Evolutionary conservation across 2,329 filamentous ascomycete species (phyloP).

Genomic region (Fusarium palustre): DNA sequence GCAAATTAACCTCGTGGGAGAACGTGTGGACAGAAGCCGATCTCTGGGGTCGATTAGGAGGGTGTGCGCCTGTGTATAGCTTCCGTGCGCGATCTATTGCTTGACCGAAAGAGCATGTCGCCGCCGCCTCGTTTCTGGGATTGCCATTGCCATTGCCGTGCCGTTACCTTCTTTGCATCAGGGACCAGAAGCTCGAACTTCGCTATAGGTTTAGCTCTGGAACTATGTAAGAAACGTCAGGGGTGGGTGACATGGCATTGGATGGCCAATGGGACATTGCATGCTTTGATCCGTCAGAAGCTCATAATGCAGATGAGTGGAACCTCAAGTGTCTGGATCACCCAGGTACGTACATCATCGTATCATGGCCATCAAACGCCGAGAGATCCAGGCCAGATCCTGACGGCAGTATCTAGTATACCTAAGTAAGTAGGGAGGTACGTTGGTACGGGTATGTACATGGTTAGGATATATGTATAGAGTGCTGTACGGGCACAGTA

Average conservation of each 20-base stretch:
- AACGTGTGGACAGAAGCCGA: constrained; percentile 44
- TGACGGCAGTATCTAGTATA: too few relatives aligned
- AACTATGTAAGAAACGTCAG: constrained; percentile 28
- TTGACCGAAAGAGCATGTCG: constrained; percentile 34
- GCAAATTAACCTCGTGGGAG: constrained; percentile 45
- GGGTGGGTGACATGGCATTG: constrained; percentile 24
- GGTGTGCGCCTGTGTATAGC: constrained; percentile 24
- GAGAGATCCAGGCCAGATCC: constrained; percentile 46
- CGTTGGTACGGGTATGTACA: not conserved
- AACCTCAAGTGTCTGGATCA: constrained; percentile 2
- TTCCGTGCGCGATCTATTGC: constrained; percentile 32
- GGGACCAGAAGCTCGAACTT: constrained; percentile 22
- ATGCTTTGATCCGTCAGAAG: constrained; percentile 25
- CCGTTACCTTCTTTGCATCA: constrained; percentile 5
- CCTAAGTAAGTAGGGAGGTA: too few relatives aligned
- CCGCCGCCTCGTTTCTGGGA: constrained; percentile 28
- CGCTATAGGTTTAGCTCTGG: constrained; percentile 23
- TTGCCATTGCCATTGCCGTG: not conserved
- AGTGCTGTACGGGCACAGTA: not conserved
- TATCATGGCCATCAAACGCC: constrained; percentile 26
- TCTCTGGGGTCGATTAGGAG: constrained; percentile 36
- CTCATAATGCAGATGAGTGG: constrained; percentile 1
- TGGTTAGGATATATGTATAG: not conserved
- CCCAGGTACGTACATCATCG: not conserved
- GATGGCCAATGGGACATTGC: constrained; percentile 22